phyloP scores from a whole-genome alignment of 805 yeast genomes.

The Clavispora phyllophila region DNA sequence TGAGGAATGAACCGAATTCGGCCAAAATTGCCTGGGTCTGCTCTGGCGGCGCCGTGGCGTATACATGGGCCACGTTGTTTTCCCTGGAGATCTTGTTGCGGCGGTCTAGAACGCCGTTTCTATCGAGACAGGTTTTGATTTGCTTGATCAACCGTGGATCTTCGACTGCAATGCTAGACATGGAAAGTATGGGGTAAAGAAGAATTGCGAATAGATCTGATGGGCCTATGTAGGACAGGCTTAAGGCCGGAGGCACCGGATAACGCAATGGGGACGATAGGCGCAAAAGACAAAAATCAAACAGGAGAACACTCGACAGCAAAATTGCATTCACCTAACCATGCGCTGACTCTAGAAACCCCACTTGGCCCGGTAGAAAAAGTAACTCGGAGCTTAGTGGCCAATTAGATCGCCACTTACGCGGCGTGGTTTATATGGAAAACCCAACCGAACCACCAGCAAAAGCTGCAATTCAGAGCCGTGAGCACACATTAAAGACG shows the following conservation, averaged over 20 bases:
- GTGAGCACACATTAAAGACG: no score
- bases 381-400: no score
- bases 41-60: slow-evolving; percentile 1
- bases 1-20: neutral
- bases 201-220: neutral
- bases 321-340: no score
- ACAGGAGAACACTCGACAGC: no score
- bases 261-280: no score
- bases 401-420: no score
- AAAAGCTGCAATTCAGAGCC: no score
- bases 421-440: no score
- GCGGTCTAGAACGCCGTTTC: slow-evolving; percentile 4
- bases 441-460: no score
- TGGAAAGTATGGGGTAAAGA: neutral
- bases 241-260: neutral
- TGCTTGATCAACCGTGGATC: slow-evolving; percentile 8
- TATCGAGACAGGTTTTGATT: slow-evolving; percentile 7
- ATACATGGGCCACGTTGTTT: slow-evolving; percentile 2
- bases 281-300: no score
- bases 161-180: slow-evolving; percentile 3
- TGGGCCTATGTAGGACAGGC: neutral
- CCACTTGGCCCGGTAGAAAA: no score
- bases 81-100: slow-evolving; percentile 5
- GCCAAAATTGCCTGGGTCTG: neutral
- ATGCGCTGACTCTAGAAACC: no score